phyloP scores from a whole-genome alignment of 2,329 filamentous ascomycete genomes.

The Verticillium nonalfalfae region DNA sequence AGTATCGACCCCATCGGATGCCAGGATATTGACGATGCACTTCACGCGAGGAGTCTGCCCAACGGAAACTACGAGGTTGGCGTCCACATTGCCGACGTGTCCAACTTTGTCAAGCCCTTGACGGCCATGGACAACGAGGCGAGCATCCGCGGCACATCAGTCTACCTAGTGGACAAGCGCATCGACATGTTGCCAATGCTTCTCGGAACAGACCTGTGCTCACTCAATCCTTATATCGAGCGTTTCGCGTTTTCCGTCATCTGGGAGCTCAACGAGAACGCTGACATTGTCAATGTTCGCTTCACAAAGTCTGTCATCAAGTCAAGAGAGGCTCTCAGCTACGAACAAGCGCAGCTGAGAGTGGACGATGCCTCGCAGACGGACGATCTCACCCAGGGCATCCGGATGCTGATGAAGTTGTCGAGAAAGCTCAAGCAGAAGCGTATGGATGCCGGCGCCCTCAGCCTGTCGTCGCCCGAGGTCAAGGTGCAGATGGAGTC shows the following conservation, averaged over 20 bases:
- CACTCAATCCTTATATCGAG: conserved; percentile 95
- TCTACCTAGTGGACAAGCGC: conserved; percentile 97
- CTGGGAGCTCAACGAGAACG: conserved; percentile 83
- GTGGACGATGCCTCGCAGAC: conserved; percentile 86
- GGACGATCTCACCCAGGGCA: conserved; percentile 84
- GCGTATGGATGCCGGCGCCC: conserved; percentile 89
- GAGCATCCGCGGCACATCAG: conserved; percentile 87
- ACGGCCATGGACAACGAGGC: conserved; percentile 97
- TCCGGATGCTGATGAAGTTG: conserved; percentile 78
- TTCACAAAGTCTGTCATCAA: conserved; percentile 99
- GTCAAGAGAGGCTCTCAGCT: conserved; percentile 94
- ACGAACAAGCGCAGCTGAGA: conserved; percentile 89
- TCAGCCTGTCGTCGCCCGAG: conserved; percentile 96
- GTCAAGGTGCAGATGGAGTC: conserved; percentile 93
- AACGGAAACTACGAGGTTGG: conserved; percentile 96
- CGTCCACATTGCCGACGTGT: conserved; percentile 99
- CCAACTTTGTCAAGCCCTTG: conserved; percentile 94
- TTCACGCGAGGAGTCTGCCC: conserved; percentile 76
- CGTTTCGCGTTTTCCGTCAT: conserved; percentile 79
- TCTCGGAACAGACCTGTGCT: conserved; percentile 92
- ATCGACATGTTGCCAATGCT: conserved; percentile 99
- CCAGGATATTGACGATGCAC: conserved; percentile 95
- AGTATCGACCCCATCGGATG: conserved; percentile 96
- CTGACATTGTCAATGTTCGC: conserved; percentile 75
- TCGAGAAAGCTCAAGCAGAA: conserved; percentile 93